Evolutionary conservation across 805 yeast species (phyloP).

Genomic region (Candida odintsovae): DNA sequence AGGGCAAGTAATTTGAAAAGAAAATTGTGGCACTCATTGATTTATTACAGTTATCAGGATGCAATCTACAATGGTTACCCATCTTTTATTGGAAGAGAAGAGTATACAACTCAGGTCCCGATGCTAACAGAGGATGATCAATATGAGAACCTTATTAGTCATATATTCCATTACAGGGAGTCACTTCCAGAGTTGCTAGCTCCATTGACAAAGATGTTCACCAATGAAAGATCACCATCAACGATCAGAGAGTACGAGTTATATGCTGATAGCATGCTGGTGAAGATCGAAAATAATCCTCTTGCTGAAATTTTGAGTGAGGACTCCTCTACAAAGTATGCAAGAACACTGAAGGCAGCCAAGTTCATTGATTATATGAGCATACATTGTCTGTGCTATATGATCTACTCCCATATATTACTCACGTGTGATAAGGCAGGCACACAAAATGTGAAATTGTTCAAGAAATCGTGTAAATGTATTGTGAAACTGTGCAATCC

Average conservation of each 20-base stretch:
- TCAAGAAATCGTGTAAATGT: neutral
- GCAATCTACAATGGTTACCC: slow-evolving; percentile 1
- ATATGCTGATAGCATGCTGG: neutral
- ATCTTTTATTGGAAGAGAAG: neutral
- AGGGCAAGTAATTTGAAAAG: neutral
- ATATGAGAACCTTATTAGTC: neutral
- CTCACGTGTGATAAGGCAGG: slow-evolving; percentile 1
- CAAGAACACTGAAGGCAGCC: slow-evolving; percentile 2
- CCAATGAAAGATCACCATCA: slow-evolving; percentile 1
- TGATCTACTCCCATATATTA: slow-evolving; percentile 3
- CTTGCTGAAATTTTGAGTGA: neutral
- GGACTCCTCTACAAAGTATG: slow-evolving; percentile 1
- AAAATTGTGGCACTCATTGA: slow-evolving; percentile 1
- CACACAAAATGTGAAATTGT: neutral
- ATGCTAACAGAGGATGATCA: neutral
- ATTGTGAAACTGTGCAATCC: neutral
- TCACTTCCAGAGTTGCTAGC: neutral
- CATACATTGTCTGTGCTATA: slow-evolving; percentile 1
- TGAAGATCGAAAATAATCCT: neutral
- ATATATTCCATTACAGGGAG: neutral
- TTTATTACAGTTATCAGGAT: neutral
- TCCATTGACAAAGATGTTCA: neutral
- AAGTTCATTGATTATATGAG: slow-evolving; percentile 4
- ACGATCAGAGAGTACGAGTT: neutral
- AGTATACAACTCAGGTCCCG: slow-evolving; percentile 1